Evolutionary conservation across 208 protist genomes (phyloP), one percentile per base, ranked within the genome.

Genomic region (Acanthamoeba royreba): DNA sequence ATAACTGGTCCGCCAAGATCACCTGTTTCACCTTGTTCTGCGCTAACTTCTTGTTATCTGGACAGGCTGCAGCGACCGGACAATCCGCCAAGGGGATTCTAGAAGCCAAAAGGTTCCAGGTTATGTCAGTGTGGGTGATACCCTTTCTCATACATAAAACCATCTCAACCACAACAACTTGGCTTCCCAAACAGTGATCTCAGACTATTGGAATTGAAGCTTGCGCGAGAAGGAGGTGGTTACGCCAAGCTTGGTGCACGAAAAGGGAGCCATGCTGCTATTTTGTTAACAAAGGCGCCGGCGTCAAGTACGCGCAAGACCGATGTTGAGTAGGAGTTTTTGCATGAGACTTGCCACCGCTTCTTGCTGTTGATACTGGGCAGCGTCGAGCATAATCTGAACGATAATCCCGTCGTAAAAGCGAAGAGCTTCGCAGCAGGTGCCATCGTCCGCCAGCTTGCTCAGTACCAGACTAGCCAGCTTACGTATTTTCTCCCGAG

Each of bases 1-100:
- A 92, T 58, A 92, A 92, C 43, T 92, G 87, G 87, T 92, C 22
- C n/a, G n/a, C n/a, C n/a, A n/a, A n/a, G n/a, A n/a, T n/a, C n/a
- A n/a, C n/a, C n/a, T n/a, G n/a, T n/a, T n/a, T n/a, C n/a, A n/a
- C n/a, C n/a, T n/a, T n/a, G n/a, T n/a, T n/a, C n/a, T n/a, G n/a
- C n/a, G n/a, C n/a, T n/a, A n/a, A n/a, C n/a, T n/a, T n/a, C n/a
- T n/a, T n/a, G n/a, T n/a, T n/a, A n/a, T n/a, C n/a, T n/a, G n/a
- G n/a, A n/a, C n/a, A 74, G 63, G 63, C 63, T 74, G 63, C 63
- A 74, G 63, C 63, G 63, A 74, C 63, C 63, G 1, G 33, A 28
- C 63, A 74, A 74, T 38, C 63, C 63, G 33, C 63, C 63, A 2
- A 74, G 63, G 25, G 63, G 63, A n/a, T n/a, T n/a, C n/a, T n/a